Conservation (phyloP, 768 basidiomycete genomes). For the Lentinula detonsa region DNA sequence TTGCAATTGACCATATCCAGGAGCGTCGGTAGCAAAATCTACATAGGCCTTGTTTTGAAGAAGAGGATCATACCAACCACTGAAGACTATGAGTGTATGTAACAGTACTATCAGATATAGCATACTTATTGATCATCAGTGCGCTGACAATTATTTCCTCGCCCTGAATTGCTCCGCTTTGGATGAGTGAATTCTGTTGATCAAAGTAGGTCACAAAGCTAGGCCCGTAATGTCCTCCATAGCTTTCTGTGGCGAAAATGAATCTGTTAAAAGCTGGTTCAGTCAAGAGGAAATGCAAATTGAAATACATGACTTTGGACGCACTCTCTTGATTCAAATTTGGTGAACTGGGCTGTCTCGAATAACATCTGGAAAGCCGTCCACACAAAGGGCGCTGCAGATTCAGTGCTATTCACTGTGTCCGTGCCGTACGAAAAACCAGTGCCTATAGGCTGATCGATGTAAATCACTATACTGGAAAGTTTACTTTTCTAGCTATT, state of each 20-base stretch:
- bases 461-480: constrained; percentile 49
- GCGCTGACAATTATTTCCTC: constrained; percentile 50
- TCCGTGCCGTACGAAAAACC: constrained; percentile 58
- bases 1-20: constrained; percentile 62
- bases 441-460: constrained; percentile 63
- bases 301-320: constrained; percentile 9
- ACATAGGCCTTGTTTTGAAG: constrained; percentile 59
- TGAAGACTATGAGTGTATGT: constrained; percentile 13
- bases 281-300: not conserved
- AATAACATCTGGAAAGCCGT: constrained; percentile 58
- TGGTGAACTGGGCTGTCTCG: constrained; percentile 45
- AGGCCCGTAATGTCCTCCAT: constrained; percentile 65
- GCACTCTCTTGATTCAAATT: constrained; percentile 49
- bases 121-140: constrained; percentile 57
- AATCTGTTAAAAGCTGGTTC: constrained; percentile 30
- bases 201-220: constrained; percentile 60
- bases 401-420: constrained; percentile 49
- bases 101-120: not conserved
- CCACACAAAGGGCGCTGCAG: constrained; percentile 58
- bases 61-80: constrained; percentile 63
- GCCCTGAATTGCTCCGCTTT: constrained; percentile 35
- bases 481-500: not conserved
- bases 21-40: constrained; percentile 54
- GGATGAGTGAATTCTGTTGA: constrained; percentile 51
- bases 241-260: constrained; percentile 60